These are phyloP conservation scores for Lanzia echinophila DNA, from an alignment of 2,329 filamentous ascomycete genomes.

Conservation along the genomic window DNA sequence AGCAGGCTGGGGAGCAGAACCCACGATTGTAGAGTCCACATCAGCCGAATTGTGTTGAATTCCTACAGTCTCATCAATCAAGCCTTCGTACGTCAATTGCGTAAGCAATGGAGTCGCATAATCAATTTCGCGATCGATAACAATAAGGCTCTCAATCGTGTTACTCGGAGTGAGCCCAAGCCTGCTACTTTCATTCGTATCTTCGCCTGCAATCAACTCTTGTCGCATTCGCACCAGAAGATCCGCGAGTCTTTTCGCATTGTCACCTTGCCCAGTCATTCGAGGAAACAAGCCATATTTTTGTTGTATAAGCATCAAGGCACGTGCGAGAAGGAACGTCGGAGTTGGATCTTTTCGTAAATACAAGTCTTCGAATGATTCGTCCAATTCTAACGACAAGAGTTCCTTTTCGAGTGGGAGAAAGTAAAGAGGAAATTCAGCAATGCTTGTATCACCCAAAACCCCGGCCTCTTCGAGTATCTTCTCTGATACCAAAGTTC, in stretches of 20 bases:
- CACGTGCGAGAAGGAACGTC: slow-evolving; percentile 82
- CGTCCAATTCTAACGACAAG: slow-evolving; percentile 81
- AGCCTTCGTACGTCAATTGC: slow-evolving; percentile 91
- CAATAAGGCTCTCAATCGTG: slow-evolving; percentile 81
- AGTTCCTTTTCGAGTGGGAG: slow-evolving; percentile 88
- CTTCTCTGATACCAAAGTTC: slow-evolving; percentile 85
- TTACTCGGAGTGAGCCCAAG: slow-evolving; percentile 77
- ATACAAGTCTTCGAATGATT: slow-evolving; percentile 82
- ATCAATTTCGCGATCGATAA: slow-evolving; percentile 93
- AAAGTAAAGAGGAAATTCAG: slow-evolving; percentile 82
- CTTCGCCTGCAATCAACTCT: slow-evolving; percentile 76
- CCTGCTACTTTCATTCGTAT: slow-evolving; percentile 53
- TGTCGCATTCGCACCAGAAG: slow-evolving; percentile 85
- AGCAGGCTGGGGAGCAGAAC: slow-evolving; percentile 54
- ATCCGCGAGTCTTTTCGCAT: slow-evolving; percentile 82
- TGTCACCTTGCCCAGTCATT: slow-evolving; percentile 92
- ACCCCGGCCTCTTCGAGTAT: slow-evolving; percentile 90
- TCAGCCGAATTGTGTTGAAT: slow-evolving; percentile 92
- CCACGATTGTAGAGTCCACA: slow-evolving; percentile 83
- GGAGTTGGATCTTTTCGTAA: slow-evolving; percentile 84
- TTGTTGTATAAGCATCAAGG: slow-evolving; percentile 89
- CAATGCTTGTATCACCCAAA: slow-evolving; percentile 82
- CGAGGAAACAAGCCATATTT: slow-evolving; percentile 89
- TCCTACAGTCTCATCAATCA: slow-evolving; percentile 88
- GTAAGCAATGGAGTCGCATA: slow-evolving; percentile 88